These are phyloP conservation scores for Rhodocollybia butyracea DNA, from an alignment of 768 basidiomycete genomes.

Conservation along the genomic window DNA sequence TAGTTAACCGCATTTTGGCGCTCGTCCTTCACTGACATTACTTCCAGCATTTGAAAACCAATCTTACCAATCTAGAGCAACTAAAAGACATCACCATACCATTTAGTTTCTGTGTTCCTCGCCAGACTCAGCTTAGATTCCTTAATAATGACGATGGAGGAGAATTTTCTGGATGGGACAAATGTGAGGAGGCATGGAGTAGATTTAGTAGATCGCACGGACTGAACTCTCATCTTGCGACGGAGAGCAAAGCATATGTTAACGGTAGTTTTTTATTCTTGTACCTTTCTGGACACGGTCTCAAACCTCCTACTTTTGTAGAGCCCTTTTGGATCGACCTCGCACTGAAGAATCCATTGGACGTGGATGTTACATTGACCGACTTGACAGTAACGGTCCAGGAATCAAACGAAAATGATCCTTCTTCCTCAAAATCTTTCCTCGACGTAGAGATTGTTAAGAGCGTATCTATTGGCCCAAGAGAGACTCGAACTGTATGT, in stretches of 20 bases:
- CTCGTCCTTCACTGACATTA: not conserved
- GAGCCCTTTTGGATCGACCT: slow-evolving; percentile 80
- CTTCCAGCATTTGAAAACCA: not conserved
- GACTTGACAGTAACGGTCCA: slow-evolving; percentile 55
- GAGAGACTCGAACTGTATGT: slow-evolving; percentile 64
- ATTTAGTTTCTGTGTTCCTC: slow-evolving; percentile 58
- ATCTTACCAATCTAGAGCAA: not conserved
- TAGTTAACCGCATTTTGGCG: slow-evolving; percentile 14
- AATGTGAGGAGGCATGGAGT: slow-evolving; percentile 63
- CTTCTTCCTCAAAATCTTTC: slow-evolving; percentile 31
- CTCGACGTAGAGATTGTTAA: slow-evolving; percentile 59
- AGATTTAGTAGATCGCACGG: slow-evolving; percentile 55
- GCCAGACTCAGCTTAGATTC: slow-evolving; percentile 56
- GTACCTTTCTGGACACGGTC: not conserved
- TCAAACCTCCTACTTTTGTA: slow-evolving; percentile 26
- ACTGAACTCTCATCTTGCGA: slow-evolving; percentile 49
- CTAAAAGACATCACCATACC: slow-evolving; percentile 53
- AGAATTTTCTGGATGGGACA: slow-evolving; percentile 53
- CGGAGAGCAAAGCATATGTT: slow-evolving; percentile 56
- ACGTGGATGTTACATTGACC: slow-evolving; percentile 67
- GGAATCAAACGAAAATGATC: slow-evolving; percentile 30
- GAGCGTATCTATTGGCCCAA: slow-evolving; percentile 58
- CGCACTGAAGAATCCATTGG: slow-evolving; percentile 65
- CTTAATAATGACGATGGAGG: slow-evolving; percentile 44
- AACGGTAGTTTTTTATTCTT: slow-evolving; percentile 43